Evolutionary conservation across 495 filamentous ascomycete genomes (phyloP).

Genomic region (Talaromyces proteolyticus): DNA sequence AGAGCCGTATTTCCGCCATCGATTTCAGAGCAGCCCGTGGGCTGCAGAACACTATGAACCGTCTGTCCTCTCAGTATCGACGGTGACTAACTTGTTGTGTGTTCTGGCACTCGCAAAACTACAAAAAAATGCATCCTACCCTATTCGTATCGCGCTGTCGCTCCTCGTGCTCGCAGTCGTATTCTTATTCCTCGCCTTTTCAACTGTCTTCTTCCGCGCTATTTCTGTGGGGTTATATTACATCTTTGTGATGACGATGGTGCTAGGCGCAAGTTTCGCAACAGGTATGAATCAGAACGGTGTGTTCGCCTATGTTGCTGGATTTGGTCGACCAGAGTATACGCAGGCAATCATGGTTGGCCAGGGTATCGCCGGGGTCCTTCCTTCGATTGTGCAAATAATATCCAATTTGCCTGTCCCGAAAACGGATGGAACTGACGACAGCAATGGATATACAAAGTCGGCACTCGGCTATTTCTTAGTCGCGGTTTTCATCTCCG

Average conservation of each 20-base stretch:
- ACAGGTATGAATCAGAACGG: conserved; percentile 90
- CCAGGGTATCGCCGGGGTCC: conserved; percentile 85
- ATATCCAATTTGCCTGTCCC: conserved; percentile 70
- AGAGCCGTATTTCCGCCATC: conserved; percentile 83
- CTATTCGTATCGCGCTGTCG: conserved; percentile 69
- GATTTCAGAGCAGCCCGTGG: conserved; percentile 66
- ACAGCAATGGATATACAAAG: conserved; percentile 40
- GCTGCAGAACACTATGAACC: conserved; percentile 79
- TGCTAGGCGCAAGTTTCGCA: conserved; percentile 69
- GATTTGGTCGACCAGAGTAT: conserved; percentile 78
- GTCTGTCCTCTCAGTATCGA: conserved; percentile 80
- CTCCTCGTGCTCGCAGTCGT: conserved; percentile 65
- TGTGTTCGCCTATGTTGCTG: conserved; percentile 83
- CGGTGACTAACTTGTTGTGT: conserved; percentile 68
- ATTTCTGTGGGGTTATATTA: conserved; percentile 64
- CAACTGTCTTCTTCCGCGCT: conserved; percentile 59
- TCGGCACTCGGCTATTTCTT: conserved; percentile 90
- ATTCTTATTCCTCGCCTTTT: conserved; percentile 73
- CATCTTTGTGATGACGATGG: conserved; percentile 74
- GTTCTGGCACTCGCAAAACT: conserved; percentile 70
- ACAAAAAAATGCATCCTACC: conserved; percentile 76
- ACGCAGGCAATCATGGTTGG: conserved; percentile 96
- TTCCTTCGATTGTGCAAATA: conserved; percentile 83
- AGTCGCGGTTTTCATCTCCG: conserved; percentile 66
- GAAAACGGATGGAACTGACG: conserved; percentile 9